Evolutionary conservation across 768 basidiomycete species (phyloP), one percentile per base, ranked within the genome.

Genomic region (Boletus pseudo-olivaceus): DNA sequence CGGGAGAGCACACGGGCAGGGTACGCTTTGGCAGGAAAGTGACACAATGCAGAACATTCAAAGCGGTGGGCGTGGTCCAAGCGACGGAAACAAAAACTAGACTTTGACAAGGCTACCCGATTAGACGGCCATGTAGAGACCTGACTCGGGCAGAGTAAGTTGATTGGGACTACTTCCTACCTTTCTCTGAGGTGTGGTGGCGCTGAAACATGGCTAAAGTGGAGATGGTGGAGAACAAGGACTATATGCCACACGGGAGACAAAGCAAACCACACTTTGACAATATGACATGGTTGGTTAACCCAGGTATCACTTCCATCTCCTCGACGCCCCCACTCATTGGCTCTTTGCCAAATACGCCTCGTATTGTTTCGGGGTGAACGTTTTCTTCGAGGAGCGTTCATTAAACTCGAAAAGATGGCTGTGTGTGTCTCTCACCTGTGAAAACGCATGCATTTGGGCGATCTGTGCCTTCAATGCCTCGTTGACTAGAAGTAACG

Each of bases 401-500:
- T 10, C 7, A 43, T 53, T 23, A 34, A 29, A 44, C 32, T 46
- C 26, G 42, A 23, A 33, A 14, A 3, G 29, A 51, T 29, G 47
- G 11, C 10, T 26, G 17, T 17, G 34, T 6, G 26, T 4, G 12
- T 42, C 23, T 46, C 72, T 49, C 59, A 90, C 91, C 83, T 93
- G 90, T 14, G 90, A 90, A 70, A 93, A 93, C 5, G 91, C 90
- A 62, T 93, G 90, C 80, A 93, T 85, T 53, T 86, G 81, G 0
- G 86, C 75, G 53, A 93, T 91, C 61, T 91, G 76, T 2, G 72
- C 73, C 72, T 88, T 92, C 63, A 93, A 67, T 9, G 85, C 64
- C 23, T 90, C 85, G 62, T 93, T 92, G 54, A 93, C 90, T 93
- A 56, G 17, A 27, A 45, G 8, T 41, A 38, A 49, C 19, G 43